phyloP scores from a whole-genome alignment of 768 basidiomycete species.

The Mrakia frigida region DNA sequence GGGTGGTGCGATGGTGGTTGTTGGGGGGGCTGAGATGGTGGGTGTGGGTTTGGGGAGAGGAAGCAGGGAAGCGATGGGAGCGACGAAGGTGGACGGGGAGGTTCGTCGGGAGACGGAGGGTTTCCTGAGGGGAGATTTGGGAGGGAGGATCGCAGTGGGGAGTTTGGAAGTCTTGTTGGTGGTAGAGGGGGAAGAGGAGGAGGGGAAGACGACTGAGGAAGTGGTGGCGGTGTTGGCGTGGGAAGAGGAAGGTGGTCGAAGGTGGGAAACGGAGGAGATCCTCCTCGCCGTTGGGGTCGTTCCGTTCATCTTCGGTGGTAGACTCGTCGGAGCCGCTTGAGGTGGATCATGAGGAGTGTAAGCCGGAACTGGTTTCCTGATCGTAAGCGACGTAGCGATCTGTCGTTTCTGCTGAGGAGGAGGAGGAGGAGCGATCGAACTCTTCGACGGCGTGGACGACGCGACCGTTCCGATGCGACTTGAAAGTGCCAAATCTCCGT shows the following conservation, averaged over 20 bases:
- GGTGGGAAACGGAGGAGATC: background rate
- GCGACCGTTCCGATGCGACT: too few species aligned
- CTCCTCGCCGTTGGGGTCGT: background rate
- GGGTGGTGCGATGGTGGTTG: background rate
- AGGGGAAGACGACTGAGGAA: conserved; percentile 1
- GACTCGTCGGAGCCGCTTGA: background rate
- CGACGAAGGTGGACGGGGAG: too few species aligned
- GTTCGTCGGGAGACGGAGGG: background rate
- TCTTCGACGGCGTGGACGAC: too few species aligned
- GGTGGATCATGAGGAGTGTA: background rate
- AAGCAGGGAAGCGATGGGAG: too few species aligned
- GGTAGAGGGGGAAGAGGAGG: background rate
- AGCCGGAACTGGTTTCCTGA: background rate
- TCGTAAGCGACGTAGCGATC: too few species aligned
- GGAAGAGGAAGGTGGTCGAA: background rate
- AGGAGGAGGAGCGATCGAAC: too few species aligned
- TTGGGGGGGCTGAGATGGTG: background rate
- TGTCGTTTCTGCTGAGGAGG: too few species aligned
- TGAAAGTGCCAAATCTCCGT: background rate
- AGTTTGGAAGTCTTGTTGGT: background rate
- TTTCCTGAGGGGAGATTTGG: background rate
- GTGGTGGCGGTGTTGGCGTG: background rate
- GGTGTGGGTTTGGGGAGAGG: background rate
- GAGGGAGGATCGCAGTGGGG: background rate
- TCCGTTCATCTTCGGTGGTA: too few species aligned